Evolutionary conservation across 2,329 filamentous ascomycete species (phyloP), one percentile per base, ranked within the genome.

Genomic region (Salinomyces thailandicus): DNA sequence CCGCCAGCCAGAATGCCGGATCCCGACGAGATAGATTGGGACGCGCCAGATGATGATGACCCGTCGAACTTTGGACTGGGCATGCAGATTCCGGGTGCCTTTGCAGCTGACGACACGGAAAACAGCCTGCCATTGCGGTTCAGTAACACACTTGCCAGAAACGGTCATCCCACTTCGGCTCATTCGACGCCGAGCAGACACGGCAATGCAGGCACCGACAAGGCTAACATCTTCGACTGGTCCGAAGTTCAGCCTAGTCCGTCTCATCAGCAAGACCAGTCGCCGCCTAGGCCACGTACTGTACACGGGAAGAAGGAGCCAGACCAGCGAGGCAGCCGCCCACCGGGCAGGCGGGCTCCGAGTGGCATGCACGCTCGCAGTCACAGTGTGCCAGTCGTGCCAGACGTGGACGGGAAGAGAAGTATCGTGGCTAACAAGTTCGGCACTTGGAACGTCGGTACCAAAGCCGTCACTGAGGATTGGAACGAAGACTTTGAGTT

Each of bases 401-500:
- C 79, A 20, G 82, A 85, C 50, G 61, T 52, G 44, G 62, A 56
- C 47, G 66, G 55, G 49, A 59, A 67, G 60, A 43, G 80, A 71
- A 53, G 59, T 58, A 52, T 81, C 63, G 58, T 67, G 59, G 52
- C 73, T n/a, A 72, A 59, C 36, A 87, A 86, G 51, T 89, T 85
- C 52, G 81, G 83, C 29, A 87, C 83, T 1, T 89, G 83, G 83
- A 82, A 81, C 2, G 63, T 85, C 28, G 77, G 80, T n/a, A 79
- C 75, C 44, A 87, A 87, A 58, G 80, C 75, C 12, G 78, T 79
- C 8, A 87, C 80, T 43, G 85, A 93, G 55, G 84, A 91, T 52
- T 93, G 85, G 85, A 85, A 89, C 49, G 82, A 87, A 45, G 85
- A 93, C 56, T 91, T 93, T 49, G 82, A 89, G 42, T 87, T 89